Evolutionary conservation across 2,329 filamentous ascomycete species (phyloP), one percentile per base, ranked within the genome.

Genomic region (Fusarium sororula): DNA sequence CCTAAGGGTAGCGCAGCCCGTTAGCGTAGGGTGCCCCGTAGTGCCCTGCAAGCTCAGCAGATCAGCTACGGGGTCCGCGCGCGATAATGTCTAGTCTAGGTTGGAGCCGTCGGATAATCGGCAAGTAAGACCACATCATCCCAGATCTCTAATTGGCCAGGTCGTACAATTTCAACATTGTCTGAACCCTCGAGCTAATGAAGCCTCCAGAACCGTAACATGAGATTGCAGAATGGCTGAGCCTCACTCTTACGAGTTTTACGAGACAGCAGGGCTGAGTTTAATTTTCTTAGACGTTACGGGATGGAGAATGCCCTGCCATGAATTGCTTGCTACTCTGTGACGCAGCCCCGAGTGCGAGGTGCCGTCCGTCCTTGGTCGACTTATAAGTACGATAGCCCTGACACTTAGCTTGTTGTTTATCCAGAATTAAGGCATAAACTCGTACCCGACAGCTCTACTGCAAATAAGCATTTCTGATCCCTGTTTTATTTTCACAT

Each of bases 1-100:
- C 17, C 30, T 0, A 11, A 4, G 0, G 8, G 18, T 51, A 51
- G 48, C 17, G n/a, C 17, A 11, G 3, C 4, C 8, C 6, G 2
- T 6, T 51, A 51, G 50, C 50, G 13, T 7, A 26, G n/a, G 48
- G 3, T 35, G 14, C 30, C 48, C n/a, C 30, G n/a, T 35, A 35
- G 17, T 14, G 15, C 30, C 30, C 30, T 24, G 48, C 48, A 53
- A 53, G 30, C 48, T 51, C 30, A 53, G 30, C 50, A 53, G 30
- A 53, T 53, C 50, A 37, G 30, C 12, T 37, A 53, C 50, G 50
- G 50, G 50, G 50, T 26, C 50, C 32, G 50, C 50, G 50, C 50
- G n/a, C 18, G 24, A 53, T 37, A 26, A 37, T 53, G 13, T 53
- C 50, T 53, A 18, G 32, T 26, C 32, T 37, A 13, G 50, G 50